Base-by-base conservation (phyloP, 176 grass and related monocot species). In the Oryza rufipogon region DNA sequence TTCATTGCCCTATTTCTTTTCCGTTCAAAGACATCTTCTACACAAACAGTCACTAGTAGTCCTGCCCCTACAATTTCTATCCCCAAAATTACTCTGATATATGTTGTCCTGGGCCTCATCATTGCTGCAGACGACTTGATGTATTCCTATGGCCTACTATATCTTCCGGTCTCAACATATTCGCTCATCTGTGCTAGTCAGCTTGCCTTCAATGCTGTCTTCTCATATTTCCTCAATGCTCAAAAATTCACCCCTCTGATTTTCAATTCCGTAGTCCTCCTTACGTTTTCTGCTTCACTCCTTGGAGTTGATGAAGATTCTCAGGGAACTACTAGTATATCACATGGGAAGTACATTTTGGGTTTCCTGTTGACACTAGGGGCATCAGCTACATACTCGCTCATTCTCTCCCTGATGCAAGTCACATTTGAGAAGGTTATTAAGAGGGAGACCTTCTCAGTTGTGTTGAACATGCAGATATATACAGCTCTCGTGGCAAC, bases 401-500 rank as follows among this genome's bases (percentile, higher is more conserved):
- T 99, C 39, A 90, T 96, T 74, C 96, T 99, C 66, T 99, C 96
- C n/a, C 86, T 99, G 26, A 99, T 94, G 89, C 88, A 96, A 91
- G 83, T 96, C 51, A 54, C 89, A 56, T 94, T 99, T 20, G 85
- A 96, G 67, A 96, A 94, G 86, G 89, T 96, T 78, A 94, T 96
- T 38, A 90, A 88, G 83, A 90, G 83, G 86, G 88, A 92, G 71
- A 94, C 88, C 66, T 92, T 99, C 79, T 88, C 79, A 7, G 91
- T 79, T 4, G 91, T 94, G 45, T 32, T 91, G 39, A 89, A 88
- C 75, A 93, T 97, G 89, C 94, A 94, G 85, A 96, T 96, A 46
- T 92, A 83, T 78, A 94, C 91, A 10, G 34, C 86, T 15, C 5
- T 99, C 17, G 91, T 94, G 32, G 93, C 91, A 20, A 84, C 91